phyloP scores from a whole-genome alignment of 2,329 filamentous ascomycete genomes.

The Penicillium sp. region DNA sequence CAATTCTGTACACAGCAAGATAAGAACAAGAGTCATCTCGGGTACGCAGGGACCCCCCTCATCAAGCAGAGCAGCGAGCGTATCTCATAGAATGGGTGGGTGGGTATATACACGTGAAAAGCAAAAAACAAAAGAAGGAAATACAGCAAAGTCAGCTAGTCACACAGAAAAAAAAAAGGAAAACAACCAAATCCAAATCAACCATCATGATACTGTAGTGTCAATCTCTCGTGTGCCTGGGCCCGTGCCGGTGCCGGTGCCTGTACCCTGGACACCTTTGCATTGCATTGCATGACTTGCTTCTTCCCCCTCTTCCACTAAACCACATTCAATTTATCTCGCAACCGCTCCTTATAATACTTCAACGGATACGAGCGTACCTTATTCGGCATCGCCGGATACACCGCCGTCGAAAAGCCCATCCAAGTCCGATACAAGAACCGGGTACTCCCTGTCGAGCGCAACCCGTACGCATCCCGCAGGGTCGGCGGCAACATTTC shows the following conservation, averaged over 20 bases:
- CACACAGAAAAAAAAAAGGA: conserved; percentile 15
- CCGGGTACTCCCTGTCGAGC: conserved; percentile 32
- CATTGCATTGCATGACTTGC: not conserved
- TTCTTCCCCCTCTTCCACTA: conserved; percentile 2
- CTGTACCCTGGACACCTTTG: not conserved
- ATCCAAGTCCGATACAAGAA: conserved; percentile 37
- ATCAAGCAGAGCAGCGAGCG: conserved; percentile 15
- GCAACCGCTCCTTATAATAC: conserved; percentile 38
- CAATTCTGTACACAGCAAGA: conserved; percentile 1
- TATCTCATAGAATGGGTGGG: conserved; percentile 23
- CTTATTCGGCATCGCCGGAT: conserved; percentile 38
- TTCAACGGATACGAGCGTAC: conserved; percentile 37
- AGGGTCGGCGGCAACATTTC: conserved; percentile 41
- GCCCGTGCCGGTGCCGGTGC: not conserved
- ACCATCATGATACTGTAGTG: not conserved
- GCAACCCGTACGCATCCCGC: conserved; percentile 40
- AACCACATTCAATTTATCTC: conserved; percentile 32
- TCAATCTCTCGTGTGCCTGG: not conserved
- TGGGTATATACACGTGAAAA: conserved; percentile 22
- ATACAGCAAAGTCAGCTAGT: conserved; percentile 2
- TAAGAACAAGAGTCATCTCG: not conserved
- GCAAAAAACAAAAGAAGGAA: not conserved
- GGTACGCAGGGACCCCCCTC: not conserved
- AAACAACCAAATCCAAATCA: conserved; percentile 2
- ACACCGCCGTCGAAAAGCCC: conserved; percentile 38